Percentiles rank a stretch among this genome's conserved stretches.
Evolutionary conservation across 2,329 filamentous ascomycete species (phyloP).

Genomic region (Cordyceps cateniannulata): DNA sequence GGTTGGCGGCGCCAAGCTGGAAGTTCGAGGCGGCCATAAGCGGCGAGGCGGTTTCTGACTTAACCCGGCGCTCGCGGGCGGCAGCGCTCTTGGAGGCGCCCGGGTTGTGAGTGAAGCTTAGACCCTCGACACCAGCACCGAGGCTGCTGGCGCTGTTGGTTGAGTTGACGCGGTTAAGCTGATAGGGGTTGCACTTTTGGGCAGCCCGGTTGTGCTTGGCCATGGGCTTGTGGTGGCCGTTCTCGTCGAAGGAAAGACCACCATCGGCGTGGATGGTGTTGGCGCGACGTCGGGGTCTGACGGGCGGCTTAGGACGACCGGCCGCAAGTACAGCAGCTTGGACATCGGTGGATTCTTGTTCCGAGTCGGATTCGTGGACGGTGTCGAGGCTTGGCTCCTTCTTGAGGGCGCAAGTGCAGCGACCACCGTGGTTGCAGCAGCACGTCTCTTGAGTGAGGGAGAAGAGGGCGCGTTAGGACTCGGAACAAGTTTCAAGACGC

Average conservation of each 20-base stretch:
- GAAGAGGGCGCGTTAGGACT: slow-evolving; percentile 13
- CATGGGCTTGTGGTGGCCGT: slow-evolving; percentile 57
- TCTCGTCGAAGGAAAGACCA: slow-evolving; percentile 53
- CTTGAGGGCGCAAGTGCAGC: slow-evolving; percentile 59
- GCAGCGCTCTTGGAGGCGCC: slow-evolving; percentile 31
- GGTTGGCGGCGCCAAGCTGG: slow-evolving; percentile 44
- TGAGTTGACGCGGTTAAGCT: slow-evolving; percentile 52
- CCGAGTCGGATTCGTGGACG: slow-evolving; percentile 57
- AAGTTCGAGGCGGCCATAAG: slow-evolving; percentile 45
- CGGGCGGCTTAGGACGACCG: slow-evolving; percentile 34
- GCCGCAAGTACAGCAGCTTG: slow-evolving; percentile 22
- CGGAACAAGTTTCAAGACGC: not conserved
- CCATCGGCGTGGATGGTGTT: slow-evolving; percentile 58
- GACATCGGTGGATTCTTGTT: slow-evolving; percentile 34
- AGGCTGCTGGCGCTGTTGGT: slow-evolving; percentile 47
- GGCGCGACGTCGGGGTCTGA: slow-evolving; percentile 46
- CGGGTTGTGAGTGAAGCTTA: slow-evolving; percentile 32
- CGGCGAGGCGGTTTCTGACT: slow-evolving; percentile 57
- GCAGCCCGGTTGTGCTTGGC: slow-evolving; percentile 55
- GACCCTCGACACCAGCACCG: slow-evolving; percentile 35
- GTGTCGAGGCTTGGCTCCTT: slow-evolving; percentile 55
- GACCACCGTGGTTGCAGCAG: slow-evolving; percentile 63
- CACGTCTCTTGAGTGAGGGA: slow-evolving; percentile 48
- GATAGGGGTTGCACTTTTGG: slow-evolving; percentile 57
- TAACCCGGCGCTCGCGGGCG: slow-evolving; percentile 45